Conservation (phyloP, 2,329 filamentous ascomycete species). For the Trichoderma sp. region DNA sequence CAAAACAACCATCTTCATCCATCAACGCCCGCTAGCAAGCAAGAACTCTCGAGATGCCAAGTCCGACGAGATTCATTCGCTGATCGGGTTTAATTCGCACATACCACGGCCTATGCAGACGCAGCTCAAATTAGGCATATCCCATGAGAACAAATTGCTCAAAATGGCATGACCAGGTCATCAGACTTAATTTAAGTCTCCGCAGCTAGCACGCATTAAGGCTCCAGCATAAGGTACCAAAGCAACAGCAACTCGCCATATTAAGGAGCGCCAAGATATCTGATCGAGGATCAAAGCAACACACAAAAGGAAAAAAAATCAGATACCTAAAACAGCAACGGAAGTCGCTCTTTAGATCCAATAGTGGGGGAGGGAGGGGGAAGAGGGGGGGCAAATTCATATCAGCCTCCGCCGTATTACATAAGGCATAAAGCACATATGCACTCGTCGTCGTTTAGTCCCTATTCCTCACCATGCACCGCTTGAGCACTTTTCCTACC, state of each 20-base stretch:
- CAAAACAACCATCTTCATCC: too few relatives aligned
- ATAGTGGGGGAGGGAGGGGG: not conserved
- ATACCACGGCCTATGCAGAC: not conserved
- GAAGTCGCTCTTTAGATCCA: not conserved
- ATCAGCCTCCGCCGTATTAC: not conserved
- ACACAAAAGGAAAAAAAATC: not conserved
- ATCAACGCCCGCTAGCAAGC: not conserved
- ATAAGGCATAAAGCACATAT: too few relatives aligned
- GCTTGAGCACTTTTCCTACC: not conserved
- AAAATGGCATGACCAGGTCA: not conserved
- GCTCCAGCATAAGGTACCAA: not conserved
- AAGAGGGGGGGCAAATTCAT: not conserved
- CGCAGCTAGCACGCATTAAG: not conserved
- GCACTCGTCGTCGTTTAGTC: too few relatives aligned
- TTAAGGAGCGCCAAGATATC: not conserved
- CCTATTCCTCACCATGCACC: not conserved
- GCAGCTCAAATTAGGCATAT: too few relatives aligned
- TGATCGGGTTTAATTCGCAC: not conserved
- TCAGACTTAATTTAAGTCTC: not conserved
- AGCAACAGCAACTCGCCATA: too few relatives aligned
- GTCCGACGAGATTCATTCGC: not conserved
- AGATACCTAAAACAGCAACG: not conserved
- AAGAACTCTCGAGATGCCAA: too few relatives aligned
- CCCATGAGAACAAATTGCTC: not conserved
- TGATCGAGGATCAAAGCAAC: not conserved